Evolutionary conservation across 2,329 filamentous ascomycete genomes (phyloP).

Genomic region (Fonsecaea pugnacius): DNA sequence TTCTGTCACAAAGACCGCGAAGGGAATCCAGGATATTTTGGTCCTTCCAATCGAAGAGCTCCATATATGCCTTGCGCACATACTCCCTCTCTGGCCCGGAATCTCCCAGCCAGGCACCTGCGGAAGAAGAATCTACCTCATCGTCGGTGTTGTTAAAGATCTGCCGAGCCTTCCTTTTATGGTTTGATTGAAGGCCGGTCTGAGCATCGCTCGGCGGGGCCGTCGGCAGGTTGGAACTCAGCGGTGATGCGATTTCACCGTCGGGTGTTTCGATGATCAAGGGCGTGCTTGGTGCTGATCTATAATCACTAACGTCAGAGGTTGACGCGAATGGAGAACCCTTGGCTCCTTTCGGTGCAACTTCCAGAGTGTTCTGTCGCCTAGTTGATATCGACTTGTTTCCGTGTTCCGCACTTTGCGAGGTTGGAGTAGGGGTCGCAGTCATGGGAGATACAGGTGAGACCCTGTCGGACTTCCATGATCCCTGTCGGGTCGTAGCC

Average conservation of each 20-base stretch:
- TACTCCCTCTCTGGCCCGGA: conserved; percentile 57
- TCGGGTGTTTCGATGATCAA: conserved; percentile 43
- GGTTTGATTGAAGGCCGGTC: background rate
- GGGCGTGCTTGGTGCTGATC: conserved; percentile 51
- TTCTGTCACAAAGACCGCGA: conserved; percentile 76
- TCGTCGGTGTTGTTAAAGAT: conserved; percentile 86
- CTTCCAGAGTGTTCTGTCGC: conserved; percentile 11
- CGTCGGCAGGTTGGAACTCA: conserved; percentile 18
- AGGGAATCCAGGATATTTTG: conserved; percentile 79
- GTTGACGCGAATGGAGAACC: conserved; percentile 23
- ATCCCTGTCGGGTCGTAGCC: conserved; percentile 23
- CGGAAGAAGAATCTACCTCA: conserved; percentile 76
- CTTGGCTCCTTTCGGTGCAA: conserved; percentile 14
- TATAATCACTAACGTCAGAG: conserved; percentile 50
- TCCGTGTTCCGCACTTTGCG: conserved; percentile 2
- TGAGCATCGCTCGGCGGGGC: conserved; percentile 18
- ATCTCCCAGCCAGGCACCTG: conserved; percentile 87
- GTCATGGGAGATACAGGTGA: conserved; percentile 18
- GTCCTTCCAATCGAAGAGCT: conserved; percentile 82
- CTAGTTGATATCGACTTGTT: conserved; percentile 1
- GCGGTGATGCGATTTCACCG: conserved; percentile 22
- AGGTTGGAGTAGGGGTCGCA: background rate
- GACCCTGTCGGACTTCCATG: conserved; percentile 31
- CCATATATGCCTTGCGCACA: conserved; percentile 81
- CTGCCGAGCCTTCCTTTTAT: conserved; percentile 70